Evolutionary conservation across 352 stramenopile species (phyloP), one percentile per base, ranked within the genome.

Genomic region (Phytophthora litchii): DNA sequence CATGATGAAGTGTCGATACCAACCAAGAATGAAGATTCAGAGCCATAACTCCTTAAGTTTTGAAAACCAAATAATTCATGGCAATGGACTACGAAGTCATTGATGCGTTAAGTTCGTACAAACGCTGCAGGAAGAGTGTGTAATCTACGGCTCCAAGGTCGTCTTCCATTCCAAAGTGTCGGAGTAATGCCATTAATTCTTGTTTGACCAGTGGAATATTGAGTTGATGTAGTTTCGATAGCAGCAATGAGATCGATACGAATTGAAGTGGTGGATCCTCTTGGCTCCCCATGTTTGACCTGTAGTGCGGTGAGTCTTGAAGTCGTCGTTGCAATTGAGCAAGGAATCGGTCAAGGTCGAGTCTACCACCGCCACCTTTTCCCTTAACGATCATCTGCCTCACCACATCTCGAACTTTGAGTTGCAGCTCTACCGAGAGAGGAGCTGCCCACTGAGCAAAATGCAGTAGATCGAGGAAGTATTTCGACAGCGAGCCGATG

Each of bases 311-410:
- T 2, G 74, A 71, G 25, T 76, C 70, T 21, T 69, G 46, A 3
- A 83, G 25, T 41, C 57, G 53, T 1, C 70, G 59, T 4, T 79
- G 52, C 5, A 83, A 44, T 12, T 80, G 70, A 1, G 38, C 54
- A 0, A 88, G 43, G 25, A 88, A 88, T 17, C 73, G 57, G 37
- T 88, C 78, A 5, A 88, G 43, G n/a, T 86, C 68, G 4, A 86
- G 19, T 11, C 70, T 64, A 0, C 78, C 78, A 12, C 75, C 75
- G 3, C 75, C 75, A 7, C 54, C 60, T 51, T 86, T 88, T 19
- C 68, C 70, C 27, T 76, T 70, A 12, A 79, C 44, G 11, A 77
- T 44, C 70, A 88, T 88, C 27, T 72, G 59, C 7, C 57, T 55
- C 10, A 79, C 68, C 4, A 72, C 43, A 0, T 37, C 48, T 29